These are phyloP conservation scores for Lizonia empirigonia DNA, from an alignment of 2,329 filamentous ascomycete genomes.

Conservation along the genomic window DNA sequence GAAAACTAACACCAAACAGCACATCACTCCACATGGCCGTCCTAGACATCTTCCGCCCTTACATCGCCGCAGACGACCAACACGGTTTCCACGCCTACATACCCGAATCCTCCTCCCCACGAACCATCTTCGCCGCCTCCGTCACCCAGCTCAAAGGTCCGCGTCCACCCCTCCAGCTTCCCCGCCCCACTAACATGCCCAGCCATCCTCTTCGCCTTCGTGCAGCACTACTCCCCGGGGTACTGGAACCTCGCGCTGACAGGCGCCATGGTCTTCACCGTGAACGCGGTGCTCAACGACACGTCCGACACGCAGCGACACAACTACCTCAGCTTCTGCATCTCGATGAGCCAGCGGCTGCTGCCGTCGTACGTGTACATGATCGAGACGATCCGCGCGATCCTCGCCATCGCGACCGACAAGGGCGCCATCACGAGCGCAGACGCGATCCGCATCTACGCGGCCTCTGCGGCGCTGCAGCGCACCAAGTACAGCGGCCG, in stretches of 20 bases:
- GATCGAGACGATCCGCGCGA: conserved; percentile 16
- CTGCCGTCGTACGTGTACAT: conserved; percentile 10
- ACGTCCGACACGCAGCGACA: conserved; percentile 7
- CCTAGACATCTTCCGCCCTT: conserved; percentile 19
- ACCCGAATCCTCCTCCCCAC: conserved; percentile 7
- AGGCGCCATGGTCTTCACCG: conserved; percentile 15
- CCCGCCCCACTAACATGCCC: no score
- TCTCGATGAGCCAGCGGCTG: conserved; percentile 10
- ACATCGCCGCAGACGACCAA: conserved; percentile 12
- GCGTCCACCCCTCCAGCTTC: no score
- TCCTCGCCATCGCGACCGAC: conserved; percentile 16
- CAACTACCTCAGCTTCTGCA: conserved; percentile 13
- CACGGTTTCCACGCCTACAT: conserved; percentile 15
- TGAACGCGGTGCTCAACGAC: conserved; percentile 18
- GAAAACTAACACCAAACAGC: not conserved
- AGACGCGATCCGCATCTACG: conserved; percentile 10
- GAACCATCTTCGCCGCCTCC: conserved; percentile 19
- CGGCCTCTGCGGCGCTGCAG: conserved; percentile 2
- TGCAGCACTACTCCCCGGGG: conserved; percentile 8
- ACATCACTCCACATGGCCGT: conserved; percentile 10
- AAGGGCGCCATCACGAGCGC: conserved; percentile 15
- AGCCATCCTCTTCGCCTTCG: conserved; percentile 16
- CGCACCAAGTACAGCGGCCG: not conserved
- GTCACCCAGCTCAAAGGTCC: conserved; percentile 18
- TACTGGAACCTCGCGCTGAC: conserved; percentile 15